These are phyloP conservation scores for Eutrema yunnanense DNA, from an alignment of 345 rosid species.

Conservation along the genomic window DNA sequence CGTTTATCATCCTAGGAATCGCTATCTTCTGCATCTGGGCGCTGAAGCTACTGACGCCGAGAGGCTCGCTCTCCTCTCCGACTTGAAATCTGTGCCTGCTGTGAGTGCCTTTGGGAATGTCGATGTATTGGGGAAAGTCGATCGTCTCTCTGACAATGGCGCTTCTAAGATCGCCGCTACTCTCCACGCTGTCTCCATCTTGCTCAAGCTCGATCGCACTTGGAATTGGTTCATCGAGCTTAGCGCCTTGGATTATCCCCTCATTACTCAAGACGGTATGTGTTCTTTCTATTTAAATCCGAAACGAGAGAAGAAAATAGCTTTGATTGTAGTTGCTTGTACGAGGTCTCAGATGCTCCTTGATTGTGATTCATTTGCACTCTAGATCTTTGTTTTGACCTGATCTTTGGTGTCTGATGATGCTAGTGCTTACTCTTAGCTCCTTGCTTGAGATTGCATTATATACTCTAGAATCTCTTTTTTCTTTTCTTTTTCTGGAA, in stretches of 20 bases:
- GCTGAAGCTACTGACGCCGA: conserved; percentile 80
- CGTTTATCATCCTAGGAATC: conserved; percentile 91
- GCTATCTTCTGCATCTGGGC: conserved; percentile 75
- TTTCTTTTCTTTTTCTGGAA: background rate
- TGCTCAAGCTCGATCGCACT: conserved; percentile 62
- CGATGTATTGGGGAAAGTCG: conserved; percentile 78
- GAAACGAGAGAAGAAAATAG: background rate
- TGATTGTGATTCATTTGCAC: background rate
- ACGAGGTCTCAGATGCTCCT: background rate
- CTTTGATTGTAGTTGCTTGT: background rate
- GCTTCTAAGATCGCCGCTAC: conserved; percentile 61
- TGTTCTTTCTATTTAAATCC: background rate
- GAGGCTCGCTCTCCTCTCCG: conserved; percentile 46
- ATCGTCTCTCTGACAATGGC: conserved; percentile 67
- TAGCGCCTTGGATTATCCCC: conserved; percentile 90
- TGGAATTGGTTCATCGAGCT: conserved; percentile 92
- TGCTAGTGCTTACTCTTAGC: background rate
- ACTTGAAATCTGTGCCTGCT: conserved; percentile 66
- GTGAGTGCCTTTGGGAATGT: conserved; percentile 79
- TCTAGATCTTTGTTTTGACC: background rate
- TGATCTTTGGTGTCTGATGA: background rate
- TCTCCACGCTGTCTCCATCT: conserved; percentile 72
- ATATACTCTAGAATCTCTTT: background rate
- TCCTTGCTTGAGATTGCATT: background rate
- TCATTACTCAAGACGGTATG: conserved; percentile 93